phyloP scores from a whole-genome alignment of 139 green algal species.

The Chlorella sorokiniana region DNA sequence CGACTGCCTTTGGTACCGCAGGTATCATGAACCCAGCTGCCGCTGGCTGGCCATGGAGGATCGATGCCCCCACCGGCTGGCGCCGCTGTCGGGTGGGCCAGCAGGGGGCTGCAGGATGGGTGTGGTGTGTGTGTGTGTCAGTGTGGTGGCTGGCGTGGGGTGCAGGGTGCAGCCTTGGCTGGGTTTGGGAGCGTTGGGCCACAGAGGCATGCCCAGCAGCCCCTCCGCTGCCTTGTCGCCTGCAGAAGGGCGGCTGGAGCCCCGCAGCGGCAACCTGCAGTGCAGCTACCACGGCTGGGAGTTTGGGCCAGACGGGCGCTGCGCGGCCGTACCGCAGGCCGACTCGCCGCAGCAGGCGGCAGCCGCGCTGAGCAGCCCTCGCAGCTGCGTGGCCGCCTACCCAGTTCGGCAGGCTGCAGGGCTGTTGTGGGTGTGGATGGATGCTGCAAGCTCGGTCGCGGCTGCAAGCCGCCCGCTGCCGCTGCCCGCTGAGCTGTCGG shows the following conservation, averaged over 20 bases:
- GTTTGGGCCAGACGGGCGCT: constrained; percentile 50
- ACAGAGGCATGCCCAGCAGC: no score
- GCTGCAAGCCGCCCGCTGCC: constrained; percentile 12
- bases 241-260: constrained; percentile 58
- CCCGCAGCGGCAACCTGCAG: constrained; percentile 50
- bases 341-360: constrained; percentile 26
- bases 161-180: neutral
- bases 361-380: constrained; percentile 13
- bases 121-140: neutral
- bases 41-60: constrained; percentile 53
- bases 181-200: neutral
- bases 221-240: neutral
- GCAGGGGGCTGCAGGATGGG: neutral
- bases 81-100: constrained; percentile 49
- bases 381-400: constrained; percentile 31
- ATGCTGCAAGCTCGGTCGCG: constrained; percentile 7
- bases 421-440: constrained; percentile 64
- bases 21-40: constrained; percentile 3
- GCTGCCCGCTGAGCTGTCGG: constrained; percentile 6
- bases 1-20: neutral
- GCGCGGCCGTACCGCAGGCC: constrained; percentile 58
- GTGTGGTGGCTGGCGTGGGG: neutral
- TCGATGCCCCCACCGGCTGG: constrained; percentile 66
- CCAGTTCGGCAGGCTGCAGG: constrained; percentile 37
- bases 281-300: constrained; percentile 68